Percentiles rank a stretch among this genome's conserved stretches.
These are phyloP conservation scores for Delphinella strobiligena DNA, from an alignment of 2,329 filamentous ascomycete species.

Conservation along the genomic window DNA sequence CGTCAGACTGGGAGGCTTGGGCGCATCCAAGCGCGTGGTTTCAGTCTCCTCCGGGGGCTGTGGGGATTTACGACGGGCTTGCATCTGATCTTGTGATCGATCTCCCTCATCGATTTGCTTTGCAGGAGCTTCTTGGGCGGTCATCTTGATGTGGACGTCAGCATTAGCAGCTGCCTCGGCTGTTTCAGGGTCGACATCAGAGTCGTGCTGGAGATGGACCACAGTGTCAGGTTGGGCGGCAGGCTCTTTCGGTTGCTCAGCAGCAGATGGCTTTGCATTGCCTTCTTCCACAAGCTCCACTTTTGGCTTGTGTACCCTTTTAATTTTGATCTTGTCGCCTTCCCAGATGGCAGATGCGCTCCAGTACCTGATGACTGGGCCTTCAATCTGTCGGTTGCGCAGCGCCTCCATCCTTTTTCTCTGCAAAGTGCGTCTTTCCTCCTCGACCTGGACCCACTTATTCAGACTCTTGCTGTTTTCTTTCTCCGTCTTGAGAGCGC, in stretches of 20 bases:
- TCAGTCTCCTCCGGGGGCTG: background rate
- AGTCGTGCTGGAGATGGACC: background rate
- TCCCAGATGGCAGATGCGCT: constrained; percentile 80
- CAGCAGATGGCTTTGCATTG: constrained; percentile 6
- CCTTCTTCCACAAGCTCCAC: constrained; percentile 13
- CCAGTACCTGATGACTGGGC: constrained; percentile 84
- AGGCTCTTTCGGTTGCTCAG: constrained; percentile 4
- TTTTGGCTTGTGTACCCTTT: constrained; percentile 23
- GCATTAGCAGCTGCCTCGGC: background rate
- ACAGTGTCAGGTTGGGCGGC: background rate
- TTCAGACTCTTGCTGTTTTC: constrained; percentile 83
- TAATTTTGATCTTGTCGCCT: constrained; percentile 58
- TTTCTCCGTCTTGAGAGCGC: constrained; percentile 73
- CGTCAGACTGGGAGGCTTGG: no score
- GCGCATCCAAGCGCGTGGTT: no score
- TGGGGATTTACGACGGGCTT: background rate
- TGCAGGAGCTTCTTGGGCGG: background rate
- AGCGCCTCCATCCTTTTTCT: constrained; percentile 74
- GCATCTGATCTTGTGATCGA: background rate
- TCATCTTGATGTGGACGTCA: background rate
- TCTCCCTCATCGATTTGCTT: no score
- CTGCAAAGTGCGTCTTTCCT: constrained; percentile 73
- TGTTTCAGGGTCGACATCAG: background rate
- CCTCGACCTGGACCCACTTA: constrained; percentile 87
- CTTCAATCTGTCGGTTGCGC: constrained; percentile 74